Base-by-base conservation (phyloP, 2,329 filamentous ascomycete species). In the Trichoderma sp. region DNA sequence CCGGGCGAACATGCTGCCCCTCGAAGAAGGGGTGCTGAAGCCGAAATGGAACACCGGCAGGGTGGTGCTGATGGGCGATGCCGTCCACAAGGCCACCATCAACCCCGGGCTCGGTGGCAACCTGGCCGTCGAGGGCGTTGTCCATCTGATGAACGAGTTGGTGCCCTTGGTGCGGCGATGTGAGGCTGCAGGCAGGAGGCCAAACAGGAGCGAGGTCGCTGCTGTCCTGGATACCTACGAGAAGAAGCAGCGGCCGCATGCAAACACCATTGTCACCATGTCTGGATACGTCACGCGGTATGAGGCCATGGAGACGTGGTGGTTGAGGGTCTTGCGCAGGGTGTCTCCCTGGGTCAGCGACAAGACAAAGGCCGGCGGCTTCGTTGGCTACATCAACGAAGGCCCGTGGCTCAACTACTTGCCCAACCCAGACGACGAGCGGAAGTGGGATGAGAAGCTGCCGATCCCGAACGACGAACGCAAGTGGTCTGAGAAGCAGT, bases 291-390 rank as follows among this genome's bases (percentile, higher is more conserved):
- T 62, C 12, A 62, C 59, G 4, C 24, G 48, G 12, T 62, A 62
- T 39, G 59, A 62, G 34, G 48, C 59, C 2, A 62, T 62, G 59
- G 59, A 62, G 39, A 62, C 59, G 5, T 62, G 59, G 59, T 62
- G 59, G 59, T 30, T 62, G 48, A 54, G 59, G 59, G 12, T 54
- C n/a, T 43, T 62, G 39, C 59, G 59, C n/a, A 26, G 19, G 7
- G 24, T 62, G 7, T 62, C 59, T n/a, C 59, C 59, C 9, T 54
- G 59, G 59, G n/a, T 62, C 26, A 62, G 59, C 14, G 59, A 62
- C 15, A 62, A 62, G 39, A 54, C 17, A 19, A 62, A 62, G 12
- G 48, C 59, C 0, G 26, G 41, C 7, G 39, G n/a, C 12, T 62
- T 45, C 4, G 59, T 54, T 30, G 59, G 48, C 1, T 62, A 62